Base-by-base conservation (phyloP, 768 basidiomycete species). In the Macrolepiota fuliginosa region DNA sequence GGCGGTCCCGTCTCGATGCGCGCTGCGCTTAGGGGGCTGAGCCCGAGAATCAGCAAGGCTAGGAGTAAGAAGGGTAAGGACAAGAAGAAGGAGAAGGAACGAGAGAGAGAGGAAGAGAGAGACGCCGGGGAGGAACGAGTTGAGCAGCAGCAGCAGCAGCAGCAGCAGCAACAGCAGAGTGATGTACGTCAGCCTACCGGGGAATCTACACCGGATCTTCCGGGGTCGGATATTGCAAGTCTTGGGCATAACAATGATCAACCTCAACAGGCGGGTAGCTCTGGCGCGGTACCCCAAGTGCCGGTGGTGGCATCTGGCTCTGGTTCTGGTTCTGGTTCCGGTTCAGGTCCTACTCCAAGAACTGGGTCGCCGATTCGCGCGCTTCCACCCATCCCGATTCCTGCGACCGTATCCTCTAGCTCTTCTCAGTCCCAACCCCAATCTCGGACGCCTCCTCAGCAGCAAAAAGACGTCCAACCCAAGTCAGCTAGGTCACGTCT, bases 381-480 rank as follows among this genome's bases (percentile, higher is more conserved):
- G 10, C 59, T 61, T 47, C 59, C 59, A 54, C 59, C 59, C 7
- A 61, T 61, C 4, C 59, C 59, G 10, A 25, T 47, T 19, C 42
- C 52, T 24, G 35, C 39, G 6, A 19, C 53, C 10, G 36, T 9
- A 22, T 2, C 42, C 13, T 32, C 29, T 32, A 45, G n/a, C 35
- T 24, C 36, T 39, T 25, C 29, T 27, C 56, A 39, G n/a, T 17
- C 42, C 25, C 15, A 15, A 36, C 22, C 25, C 10, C 54, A 42
- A 32, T 46, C 40, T 27, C 61, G 52, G 42, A 62, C 25, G 9
- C 36, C 19, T 13, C 50, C 25, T 15, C 51, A 54, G 32, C 37
- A 39, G 7, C 36, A 54, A 2, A 36, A 39, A 24, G 53, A 25
- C n/a, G 15, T 10, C 9, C 35, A 39, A 24, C n/a, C 36, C 47